Evolutionary conservation across 306 rosid genomes (phyloP).

Genomic region (Lathyrus aphaca): DNA sequence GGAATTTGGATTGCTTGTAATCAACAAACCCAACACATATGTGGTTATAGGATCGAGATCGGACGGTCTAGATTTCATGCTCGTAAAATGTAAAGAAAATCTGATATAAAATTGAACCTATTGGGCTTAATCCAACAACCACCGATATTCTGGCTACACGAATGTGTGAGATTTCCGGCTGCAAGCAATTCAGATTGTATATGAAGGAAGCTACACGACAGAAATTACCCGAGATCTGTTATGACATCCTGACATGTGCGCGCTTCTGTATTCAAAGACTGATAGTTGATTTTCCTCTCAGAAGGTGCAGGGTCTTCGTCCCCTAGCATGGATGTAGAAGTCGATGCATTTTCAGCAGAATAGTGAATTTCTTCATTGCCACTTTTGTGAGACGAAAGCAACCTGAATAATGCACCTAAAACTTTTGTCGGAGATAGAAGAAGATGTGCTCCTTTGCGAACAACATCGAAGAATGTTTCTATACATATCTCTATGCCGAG

Average conservation of each 20-base stretch:
- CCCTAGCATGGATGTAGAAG: conserved; percentile 56
- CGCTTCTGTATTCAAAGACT: conserved; percentile 84
- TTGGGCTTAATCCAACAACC: no score
- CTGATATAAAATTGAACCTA: no score
- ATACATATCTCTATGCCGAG: conserved; percentile 75
- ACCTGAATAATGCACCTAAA: conserved; percentile 44
- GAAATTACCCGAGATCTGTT: conserved; percentile 84
- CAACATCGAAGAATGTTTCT: conserved; percentile 76
- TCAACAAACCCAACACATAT: no score
- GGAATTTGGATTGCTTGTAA: no score
- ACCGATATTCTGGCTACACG: no score
- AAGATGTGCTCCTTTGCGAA: conserved; percentile 75
- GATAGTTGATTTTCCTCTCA: conserved; percentile 52
- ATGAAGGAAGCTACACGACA: conserved; percentile 23
- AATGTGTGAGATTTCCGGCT: no score
- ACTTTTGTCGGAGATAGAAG: conserved; percentile 76
- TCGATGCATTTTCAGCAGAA: conserved; percentile 31
- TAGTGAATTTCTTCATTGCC: conserved; percentile 32
- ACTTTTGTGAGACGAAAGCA: conserved; percentile 48
- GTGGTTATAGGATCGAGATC: no score
- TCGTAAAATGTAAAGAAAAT: no score
- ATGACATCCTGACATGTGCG: conserved; percentile 97
- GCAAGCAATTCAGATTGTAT: neutral
- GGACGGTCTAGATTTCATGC: no score
- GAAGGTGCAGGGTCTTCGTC: conserved; percentile 54